Evolutionary conservation across 2,329 filamentous ascomycete species (phyloP), one percentile per base, ranked within the genome.

Genomic region (Penicillium sp.): DNA sequence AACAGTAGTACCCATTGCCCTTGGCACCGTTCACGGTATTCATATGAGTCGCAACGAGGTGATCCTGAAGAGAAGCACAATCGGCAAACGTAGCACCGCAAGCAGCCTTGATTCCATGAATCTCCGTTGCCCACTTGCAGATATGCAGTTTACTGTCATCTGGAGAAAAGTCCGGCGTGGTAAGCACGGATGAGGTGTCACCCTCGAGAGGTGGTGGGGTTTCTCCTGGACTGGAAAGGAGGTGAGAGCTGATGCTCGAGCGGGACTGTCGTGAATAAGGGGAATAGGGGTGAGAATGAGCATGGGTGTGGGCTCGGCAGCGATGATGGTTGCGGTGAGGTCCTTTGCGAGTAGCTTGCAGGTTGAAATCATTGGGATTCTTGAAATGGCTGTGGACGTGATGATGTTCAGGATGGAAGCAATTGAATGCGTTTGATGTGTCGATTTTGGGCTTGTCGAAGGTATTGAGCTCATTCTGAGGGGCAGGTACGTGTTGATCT

Each of bases 1-100:
- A 71, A 52, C 75, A 77, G 48, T 77, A 77, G 61, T 76, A 77
- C 2, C 75, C 75, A n/a, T 68, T 70, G 0, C 75, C 74, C 59
- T 72, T 73, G 16, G 64, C 64, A 5, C 74, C 74, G 31, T 73
- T 65, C 22, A 75, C 63, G 2, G 72, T 73, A 9, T 66, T 66
- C 63, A 75, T 74, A 54, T 77, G 75, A 14, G 55, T 62, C 3
- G 69, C 56, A 18, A 74, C 57, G 35, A 77, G 67, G 56, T 77
- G 75, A 13, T 76, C 71, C 50, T 77, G 75, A 16, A 77, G 69
- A 42, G 69, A 65, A 34, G 72, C 69, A 10, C 72, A 56, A 39
- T 73, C 68, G 4, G 68, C 42, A 45, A 77, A 77, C 1, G 63
- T 64, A 5, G 69, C 71, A 7, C 74, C 75, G 46, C 75, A 77